phyloP scores from a whole-genome alignment of 2,329 filamentous ascomycete species.

The Fusarium tanahbumbuense region DNA sequence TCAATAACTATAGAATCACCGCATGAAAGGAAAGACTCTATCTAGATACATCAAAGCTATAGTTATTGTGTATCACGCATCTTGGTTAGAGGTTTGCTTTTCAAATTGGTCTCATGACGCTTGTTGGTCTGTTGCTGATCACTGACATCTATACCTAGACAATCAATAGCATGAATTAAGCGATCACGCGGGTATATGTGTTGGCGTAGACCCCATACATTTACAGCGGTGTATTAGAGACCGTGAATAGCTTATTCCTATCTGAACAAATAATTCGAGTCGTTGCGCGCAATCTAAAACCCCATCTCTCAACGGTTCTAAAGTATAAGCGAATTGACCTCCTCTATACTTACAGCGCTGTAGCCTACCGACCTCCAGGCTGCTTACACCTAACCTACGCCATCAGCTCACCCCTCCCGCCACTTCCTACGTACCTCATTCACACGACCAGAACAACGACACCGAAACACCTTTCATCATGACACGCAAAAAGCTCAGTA shows the following conservation, averaged over 20 bases:
- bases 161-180: background rate
- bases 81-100: background rate
- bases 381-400: slow-evolving; percentile 25
- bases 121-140: background rate
- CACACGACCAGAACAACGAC: background rate
- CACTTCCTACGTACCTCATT: slow-evolving; percentile 4
- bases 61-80: background rate
- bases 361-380: slow-evolving; percentile 13
- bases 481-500: slow-evolving; percentile 56
- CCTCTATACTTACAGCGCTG: background rate
- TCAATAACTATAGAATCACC: background rate
- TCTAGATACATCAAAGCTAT: background rate
- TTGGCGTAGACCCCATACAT: background rate
- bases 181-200: background rate
- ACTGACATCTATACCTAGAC: background rate
- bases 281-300: background rate
- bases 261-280: background rate
- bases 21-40: background rate
- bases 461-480: slow-evolving; percentile 28
- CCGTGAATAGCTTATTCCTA: background rate
- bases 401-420: slow-evolving; percentile 16
- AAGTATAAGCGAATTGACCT: background rate
- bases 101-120: background rate
- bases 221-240: background rate
- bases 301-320: background rate